These are phyloP conservation scores for Phytophthora uliginosa DNA, from an alignment of 352 stramenopile genomes.

Conservation along the genomic window DNA sequence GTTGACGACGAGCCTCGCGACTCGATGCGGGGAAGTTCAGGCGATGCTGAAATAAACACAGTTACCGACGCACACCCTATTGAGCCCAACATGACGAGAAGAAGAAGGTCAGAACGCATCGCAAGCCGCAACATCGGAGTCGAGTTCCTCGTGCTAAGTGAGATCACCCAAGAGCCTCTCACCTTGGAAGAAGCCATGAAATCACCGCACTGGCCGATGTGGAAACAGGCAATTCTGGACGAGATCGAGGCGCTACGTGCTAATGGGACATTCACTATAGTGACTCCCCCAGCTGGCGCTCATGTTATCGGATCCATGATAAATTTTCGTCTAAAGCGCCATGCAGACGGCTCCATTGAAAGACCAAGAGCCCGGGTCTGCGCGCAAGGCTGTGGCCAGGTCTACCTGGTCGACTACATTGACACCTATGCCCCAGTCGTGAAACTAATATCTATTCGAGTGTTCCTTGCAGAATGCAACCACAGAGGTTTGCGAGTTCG, in stretches of 20 bases:
- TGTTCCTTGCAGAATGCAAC: conserved; percentile 8
- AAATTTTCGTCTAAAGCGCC: conserved; percentile 5
- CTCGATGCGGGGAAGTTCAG: conserved; percentile 3
- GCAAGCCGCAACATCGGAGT: conserved; percentile 5
- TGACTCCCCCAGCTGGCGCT: neutral
- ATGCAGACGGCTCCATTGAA: conserved; percentile 23
- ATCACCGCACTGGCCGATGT: neutral
- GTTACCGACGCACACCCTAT: neutral
- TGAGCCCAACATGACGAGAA: neutral
- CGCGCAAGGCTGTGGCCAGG: conserved; percentile 2
- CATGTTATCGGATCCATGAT: conserved; percentile 1
- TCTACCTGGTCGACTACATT: conserved; percentile 12
- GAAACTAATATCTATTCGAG: conserved; percentile 11
- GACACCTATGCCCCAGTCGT: too few relatives aligned
- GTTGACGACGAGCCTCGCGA: neutral
- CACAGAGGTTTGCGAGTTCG: neutral
- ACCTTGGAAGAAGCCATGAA: conserved; percentile 4
- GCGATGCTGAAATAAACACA: neutral
- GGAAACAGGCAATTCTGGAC: neutral
- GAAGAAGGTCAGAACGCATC: conserved; percentile 1
- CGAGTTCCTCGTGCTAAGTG: neutral
- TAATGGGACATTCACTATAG: conserved; percentile 2
- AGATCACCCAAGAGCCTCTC: conserved; percentile 7
- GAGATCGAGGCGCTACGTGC: conserved; percentile 7
- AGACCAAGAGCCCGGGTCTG: conserved; percentile 5